These are phyloP conservation scores for Termitomyces sp. DNA, from an alignment of 768 basidiomycete genomes.

Conservation along the genomic window DNA sequence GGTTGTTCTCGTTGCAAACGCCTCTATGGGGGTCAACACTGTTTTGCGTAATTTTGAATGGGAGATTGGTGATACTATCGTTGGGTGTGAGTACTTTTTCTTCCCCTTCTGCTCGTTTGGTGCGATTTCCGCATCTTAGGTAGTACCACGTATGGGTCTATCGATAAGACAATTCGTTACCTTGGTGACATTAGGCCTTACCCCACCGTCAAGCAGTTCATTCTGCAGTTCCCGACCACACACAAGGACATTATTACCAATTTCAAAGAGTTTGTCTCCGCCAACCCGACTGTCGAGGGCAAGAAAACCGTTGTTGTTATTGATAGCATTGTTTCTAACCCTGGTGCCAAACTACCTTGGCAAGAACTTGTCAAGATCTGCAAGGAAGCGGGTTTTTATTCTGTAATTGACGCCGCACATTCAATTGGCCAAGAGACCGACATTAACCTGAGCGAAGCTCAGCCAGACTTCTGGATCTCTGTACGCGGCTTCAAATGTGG, in stretches of 20 bases:
- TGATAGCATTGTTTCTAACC: slow-evolving; percentile 59
- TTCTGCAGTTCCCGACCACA: slow-evolving; percentile 49
- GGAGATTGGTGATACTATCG: slow-evolving; percentile 54
- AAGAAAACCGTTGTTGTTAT: slow-evolving; percentile 59
- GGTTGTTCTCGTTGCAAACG: slow-evolving; percentile 48
- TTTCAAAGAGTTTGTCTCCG: slow-evolving; percentile 28
- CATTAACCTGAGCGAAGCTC: slow-evolving; percentile 47
- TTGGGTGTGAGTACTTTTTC: slow-evolving; percentile 35
- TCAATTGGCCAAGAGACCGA: slow-evolving; percentile 71
- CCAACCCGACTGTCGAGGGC: slow-evolving; percentile 6
- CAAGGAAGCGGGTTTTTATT: slow-evolving; percentile 54
- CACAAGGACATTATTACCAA: slow-evolving; percentile 29
- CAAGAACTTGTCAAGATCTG: slow-evolving; percentile 63
- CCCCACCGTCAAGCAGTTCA: slow-evolving; percentile 44
- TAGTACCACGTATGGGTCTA: slow-evolving; percentile 37
- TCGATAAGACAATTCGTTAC: slow-evolving; percentile 45
- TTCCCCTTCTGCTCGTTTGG: not conserved
- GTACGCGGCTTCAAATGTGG: slow-evolving; percentile 32
- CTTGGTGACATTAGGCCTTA: slow-evolving; percentile 50
- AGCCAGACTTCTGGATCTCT: slow-evolving; percentile 78
- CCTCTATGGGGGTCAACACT: slow-evolving; percentile 53
- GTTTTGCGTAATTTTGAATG: slow-evolving; percentile 57
- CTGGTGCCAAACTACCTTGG: slow-evolving; percentile 74
- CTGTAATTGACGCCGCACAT: slow-evolving; percentile 79
- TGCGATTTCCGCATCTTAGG: not conserved